These are phyloP conservation scores for Malus fusca DNA, from an alignment of 306 rosid genomes.

Conservation along the genomic window DNA sequence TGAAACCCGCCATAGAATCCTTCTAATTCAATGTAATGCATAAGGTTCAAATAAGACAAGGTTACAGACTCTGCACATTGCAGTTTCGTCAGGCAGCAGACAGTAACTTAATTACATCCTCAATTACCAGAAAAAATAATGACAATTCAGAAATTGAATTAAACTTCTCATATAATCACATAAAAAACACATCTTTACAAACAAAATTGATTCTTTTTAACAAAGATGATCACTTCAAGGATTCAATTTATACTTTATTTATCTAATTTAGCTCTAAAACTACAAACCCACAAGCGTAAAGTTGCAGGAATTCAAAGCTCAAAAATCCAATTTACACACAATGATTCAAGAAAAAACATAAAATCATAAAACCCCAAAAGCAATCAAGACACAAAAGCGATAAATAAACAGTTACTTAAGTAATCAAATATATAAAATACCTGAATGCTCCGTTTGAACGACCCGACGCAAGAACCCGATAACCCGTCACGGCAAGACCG, in stretches of 20 bases:
- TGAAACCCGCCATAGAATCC: neutral
- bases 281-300: neutral
- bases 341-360: slow-evolving; percentile 1
- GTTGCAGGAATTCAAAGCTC: neutral
- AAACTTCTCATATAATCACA: neutral
- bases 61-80: no score
- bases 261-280: neutral
- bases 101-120: neutral
- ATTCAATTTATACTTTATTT: neutral
- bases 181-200: neutral
- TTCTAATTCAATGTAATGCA: neutral
- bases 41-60: neutral
- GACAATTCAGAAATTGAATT: neutral
- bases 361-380: neutral
- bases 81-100: no score
- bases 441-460: slow-evolving; percentile 29
- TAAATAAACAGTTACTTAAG: neutral
- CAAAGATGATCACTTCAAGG: neutral
- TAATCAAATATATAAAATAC: slow-evolving; percentile 10
- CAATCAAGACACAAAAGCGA: neutral
- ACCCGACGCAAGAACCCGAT: slow-evolving; percentile 23
- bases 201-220: neutral
- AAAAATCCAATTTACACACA: neutral
- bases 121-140: neutral
- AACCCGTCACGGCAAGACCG: slow-evolving; percentile 48